These are phyloP conservation scores for Luffa aegyptiaca DNA, from an alignment of 306 rosid genomes.

Conservation along the genomic window DNA sequence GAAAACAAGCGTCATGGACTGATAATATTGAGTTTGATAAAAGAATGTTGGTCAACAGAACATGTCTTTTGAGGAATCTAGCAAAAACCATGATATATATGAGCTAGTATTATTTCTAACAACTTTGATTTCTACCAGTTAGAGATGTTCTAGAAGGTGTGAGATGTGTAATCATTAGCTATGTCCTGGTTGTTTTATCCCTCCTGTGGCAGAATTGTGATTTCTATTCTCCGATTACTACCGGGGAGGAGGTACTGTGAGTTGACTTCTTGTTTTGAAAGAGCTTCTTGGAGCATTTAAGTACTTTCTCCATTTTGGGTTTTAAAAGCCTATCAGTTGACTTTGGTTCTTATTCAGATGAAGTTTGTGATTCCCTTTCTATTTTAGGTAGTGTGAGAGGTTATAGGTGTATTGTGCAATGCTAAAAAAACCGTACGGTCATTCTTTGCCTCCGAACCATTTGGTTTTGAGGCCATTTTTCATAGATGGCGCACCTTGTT, in stretches of 20 bases:
- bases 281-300: background rate
- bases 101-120: background rate
- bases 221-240: background rate
- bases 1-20: background rate
- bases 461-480: background rate
- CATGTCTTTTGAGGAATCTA: background rate
- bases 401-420: background rate
- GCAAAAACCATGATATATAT: background rate
- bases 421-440: background rate
- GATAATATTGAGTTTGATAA: background rate
- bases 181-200: background rate
- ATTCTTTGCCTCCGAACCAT: background rate
- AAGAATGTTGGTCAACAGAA: background rate
- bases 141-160: background rate
- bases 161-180: background rate
- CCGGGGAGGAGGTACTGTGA: background rate
- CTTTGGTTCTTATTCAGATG: background rate
- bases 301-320: background rate
- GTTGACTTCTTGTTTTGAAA: background rate
- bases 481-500: background rate
- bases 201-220: background rate
- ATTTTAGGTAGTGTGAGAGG: background rate
- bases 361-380: background rate
- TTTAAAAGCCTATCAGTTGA: background rate
- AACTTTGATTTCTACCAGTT: background rate